Conservation (phyloP, 164 flowering plant species). For the Chimonanthus praecox region DNA sequence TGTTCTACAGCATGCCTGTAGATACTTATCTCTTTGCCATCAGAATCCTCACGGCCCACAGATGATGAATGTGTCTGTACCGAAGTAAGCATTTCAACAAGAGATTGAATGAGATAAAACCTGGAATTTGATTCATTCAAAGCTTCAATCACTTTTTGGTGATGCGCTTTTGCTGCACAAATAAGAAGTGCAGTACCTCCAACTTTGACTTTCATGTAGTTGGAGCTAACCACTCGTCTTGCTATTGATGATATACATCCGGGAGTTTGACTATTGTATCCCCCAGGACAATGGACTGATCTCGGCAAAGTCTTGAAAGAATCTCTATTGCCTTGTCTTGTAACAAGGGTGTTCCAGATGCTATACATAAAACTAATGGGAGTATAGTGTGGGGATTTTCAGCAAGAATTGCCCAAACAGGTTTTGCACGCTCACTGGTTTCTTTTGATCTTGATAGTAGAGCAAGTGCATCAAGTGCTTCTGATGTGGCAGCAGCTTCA, state of each 20-base stretch:
- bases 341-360: slow-evolving; percentile 57
- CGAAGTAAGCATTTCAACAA: slow-evolving; percentile 59
- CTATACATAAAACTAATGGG: slow-evolving; percentile 74
- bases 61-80: slow-evolving; percentile 17
- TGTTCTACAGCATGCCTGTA: slow-evolving; percentile 43
- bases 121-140: slow-evolving; percentile 51
- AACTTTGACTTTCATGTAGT: slow-evolving; percentile 51
- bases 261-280: slow-evolving; percentile 43
- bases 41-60: slow-evolving; percentile 23
- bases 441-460: slow-evolving; percentile 58
- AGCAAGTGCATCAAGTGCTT: slow-evolving; percentile 89
- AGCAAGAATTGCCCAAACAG: slow-evolving; percentile 78
- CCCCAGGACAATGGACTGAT: slow-evolving; percentile 66
- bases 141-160: slow-evolving; percentile 60
- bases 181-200: slow-evolving; percentile 91
- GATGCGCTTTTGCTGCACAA: slow-evolving; percentile 82
- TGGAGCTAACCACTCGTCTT: slow-evolving; percentile 61
- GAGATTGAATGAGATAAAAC: slow-evolving; percentile 64
- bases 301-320: slow-evolving; percentile 67
- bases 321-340: slow-evolving; percentile 93
- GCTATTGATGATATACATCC: slow-evolving; percentile 70
- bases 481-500: slow-evolving; percentile 64
- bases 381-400: slow-evolving; percentile 61
- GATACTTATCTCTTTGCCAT: slow-evolving; percentile 45
- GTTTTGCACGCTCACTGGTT: slow-evolving; percentile 47